A percentile compares a stretch with the other conserved stretches of the same genome.
Evolutionary conservation across 2,329 filamentous ascomycete species (phyloP).

Genomic region (Coleophoma eucalyptorum): DNA sequence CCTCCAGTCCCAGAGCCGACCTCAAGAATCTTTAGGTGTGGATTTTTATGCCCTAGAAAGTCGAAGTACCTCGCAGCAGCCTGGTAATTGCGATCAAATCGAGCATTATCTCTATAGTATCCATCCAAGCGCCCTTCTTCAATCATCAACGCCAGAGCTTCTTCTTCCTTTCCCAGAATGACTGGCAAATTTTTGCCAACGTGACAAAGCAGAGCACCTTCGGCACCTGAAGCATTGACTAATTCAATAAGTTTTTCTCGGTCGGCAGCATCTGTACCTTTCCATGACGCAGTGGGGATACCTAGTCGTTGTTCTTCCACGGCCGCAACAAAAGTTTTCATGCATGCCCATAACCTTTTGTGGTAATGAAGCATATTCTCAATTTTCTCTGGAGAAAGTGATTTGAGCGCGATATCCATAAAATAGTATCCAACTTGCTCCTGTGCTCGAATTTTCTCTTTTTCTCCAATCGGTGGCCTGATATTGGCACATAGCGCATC

Average conservation of each 20-base stretch:
- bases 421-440: background rate
- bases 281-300: background rate
- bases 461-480: background rate
- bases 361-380: background rate
- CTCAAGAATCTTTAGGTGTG: constrained; percentile 7
- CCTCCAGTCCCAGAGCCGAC: constrained; percentile 7
- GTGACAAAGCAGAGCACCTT: background rate
- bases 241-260: background rate
- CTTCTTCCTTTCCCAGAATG: background rate
- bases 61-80: background rate
- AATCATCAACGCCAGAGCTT: background rate
- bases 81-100: constrained; percentile 7
- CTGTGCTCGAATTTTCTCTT: background rate
- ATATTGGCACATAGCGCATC: background rate
- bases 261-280: background rate
- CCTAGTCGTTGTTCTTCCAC: background rate
- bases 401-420: background rate
- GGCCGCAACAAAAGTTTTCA: background rate
- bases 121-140: background rate
- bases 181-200: background rate
- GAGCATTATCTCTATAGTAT: constrained; percentile 23
- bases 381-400: background rate
- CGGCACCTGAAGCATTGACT: background rate
- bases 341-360: background rate
- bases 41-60: constrained; percentile 14